Conservation (phyloP, 2,329 filamentous ascomycete species). For the Exophiala bonariae region DNA sequence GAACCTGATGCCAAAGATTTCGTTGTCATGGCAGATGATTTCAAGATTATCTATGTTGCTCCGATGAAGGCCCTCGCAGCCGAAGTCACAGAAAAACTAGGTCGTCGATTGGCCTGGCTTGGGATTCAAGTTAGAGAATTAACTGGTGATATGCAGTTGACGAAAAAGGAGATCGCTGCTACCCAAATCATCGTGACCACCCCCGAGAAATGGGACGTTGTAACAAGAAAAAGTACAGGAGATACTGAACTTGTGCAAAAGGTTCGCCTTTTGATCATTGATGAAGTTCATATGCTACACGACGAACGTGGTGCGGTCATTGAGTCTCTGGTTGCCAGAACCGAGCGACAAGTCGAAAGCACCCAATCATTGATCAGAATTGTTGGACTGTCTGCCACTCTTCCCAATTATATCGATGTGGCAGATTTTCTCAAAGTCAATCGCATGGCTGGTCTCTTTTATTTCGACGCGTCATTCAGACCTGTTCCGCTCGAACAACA, state of each 20-base stretch:
- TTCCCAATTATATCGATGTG: constrained; percentile 96
- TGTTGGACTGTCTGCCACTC: constrained; percentile 87
- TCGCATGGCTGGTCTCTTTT: constrained; percentile 87
- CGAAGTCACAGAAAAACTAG: constrained; percentile 92
- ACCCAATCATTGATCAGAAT: constrained; percentile 97
- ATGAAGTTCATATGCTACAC: constrained; percentile 99
- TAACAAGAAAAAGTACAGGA: constrained; percentile 93
- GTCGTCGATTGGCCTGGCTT: constrained; percentile 88
- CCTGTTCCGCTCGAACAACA: constrained; percentile 96
- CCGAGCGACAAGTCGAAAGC: constrained; percentile 93
- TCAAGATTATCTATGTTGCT: constrained; percentile 98
- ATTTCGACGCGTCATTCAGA: constrained; percentile 93
- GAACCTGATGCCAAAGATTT: constrained; percentile 74
- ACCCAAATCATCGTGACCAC: constrained; percentile 99
- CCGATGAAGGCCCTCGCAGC: constrained; percentile 98
- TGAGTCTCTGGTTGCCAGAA: constrained; percentile 92
- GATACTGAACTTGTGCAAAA: constrained; percentile 98
- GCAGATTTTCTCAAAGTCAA: constrained; percentile 97
- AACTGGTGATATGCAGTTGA: constrained; percentile 98
- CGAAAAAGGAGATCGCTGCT: constrained; percentile 90
- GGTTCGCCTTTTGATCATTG: constrained; percentile 91
- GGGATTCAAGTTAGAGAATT: constrained; percentile 89
- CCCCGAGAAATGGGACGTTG: constrained; percentile 98
- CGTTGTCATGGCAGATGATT: constrained; percentile 77
- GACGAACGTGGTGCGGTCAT: constrained; percentile 95